phyloP scores from a whole-genome alignment of 495 filamentous ascomycete species.

The Podospora comata region DNA sequence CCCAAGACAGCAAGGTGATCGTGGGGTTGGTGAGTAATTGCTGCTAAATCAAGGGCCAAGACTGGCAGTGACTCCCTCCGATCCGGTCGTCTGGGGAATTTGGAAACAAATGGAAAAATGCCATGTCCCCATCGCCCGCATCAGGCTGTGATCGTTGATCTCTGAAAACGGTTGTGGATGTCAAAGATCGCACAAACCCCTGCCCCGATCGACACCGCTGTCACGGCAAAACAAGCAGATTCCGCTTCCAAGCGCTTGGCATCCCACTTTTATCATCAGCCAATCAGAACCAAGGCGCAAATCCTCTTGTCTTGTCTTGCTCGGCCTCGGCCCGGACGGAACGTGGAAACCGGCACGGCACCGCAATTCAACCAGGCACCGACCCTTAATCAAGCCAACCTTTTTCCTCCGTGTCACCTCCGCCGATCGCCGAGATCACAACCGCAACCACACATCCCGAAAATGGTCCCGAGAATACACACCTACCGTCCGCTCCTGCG shows the following conservation, averaged over 20 bases:
- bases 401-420: not conserved
- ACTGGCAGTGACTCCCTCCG: not conserved
- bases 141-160: constrained; percentile 11
- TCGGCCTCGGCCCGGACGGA: constrained; percentile 6
- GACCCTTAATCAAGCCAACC: not conserved
- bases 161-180: not conserved
- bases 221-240: not conserved
- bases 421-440: not conserved
- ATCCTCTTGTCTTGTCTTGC: not conserved
- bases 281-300: constrained; percentile 3
- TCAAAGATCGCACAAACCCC: constrained; percentile 3
- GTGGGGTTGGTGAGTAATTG: constrained; percentile 2
- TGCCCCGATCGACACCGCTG: constrained; percentile 3
- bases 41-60: constrained; percentile 8
- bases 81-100: not conserved
- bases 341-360: not conserved
- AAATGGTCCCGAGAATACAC: constrained; percentile 17
- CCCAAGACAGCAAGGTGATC: not conserved
- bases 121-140: not conserved
- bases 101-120: not conserved
- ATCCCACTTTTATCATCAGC: not conserved
- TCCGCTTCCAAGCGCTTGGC: not conserved
- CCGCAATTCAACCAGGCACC: not conserved
- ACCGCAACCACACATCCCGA: not conserved
- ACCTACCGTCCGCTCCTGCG: constrained; percentile 12